Percentiles rank a stretch among this genome's conserved stretches.
Evolutionary conservation across 192 early-diverging fungal genomes (phyloP).

Genomic region (Glomus cerebriforme): DNA sequence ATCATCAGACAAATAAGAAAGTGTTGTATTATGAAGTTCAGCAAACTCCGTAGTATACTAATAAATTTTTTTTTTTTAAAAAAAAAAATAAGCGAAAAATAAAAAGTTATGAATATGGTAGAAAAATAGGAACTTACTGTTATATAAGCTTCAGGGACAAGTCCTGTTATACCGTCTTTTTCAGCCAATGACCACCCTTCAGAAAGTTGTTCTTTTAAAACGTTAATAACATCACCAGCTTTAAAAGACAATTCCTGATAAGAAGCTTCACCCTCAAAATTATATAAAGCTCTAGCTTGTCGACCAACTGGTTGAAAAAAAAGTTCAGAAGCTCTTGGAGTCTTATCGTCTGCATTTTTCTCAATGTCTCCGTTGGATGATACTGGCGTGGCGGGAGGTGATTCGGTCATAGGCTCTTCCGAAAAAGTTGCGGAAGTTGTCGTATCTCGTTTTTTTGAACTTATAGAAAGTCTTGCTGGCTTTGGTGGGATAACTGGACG

Average conservation of each 20-base stretch:
- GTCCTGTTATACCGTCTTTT: conserved; percentile 46
- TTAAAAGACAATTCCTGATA: conserved; percentile 44
- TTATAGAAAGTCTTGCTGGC: conserved; percentile 25
- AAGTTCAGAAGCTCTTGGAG: conserved; percentile 4
- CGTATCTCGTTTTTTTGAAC: not conserved
- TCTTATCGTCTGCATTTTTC: not conserved
- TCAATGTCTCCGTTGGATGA: not conserved
- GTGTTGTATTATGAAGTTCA: conserved; percentile 29
- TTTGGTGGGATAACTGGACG: conserved; percentile 25
- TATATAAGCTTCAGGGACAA: conserved; percentile 46
- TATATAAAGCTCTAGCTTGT: conserved; percentile 45
- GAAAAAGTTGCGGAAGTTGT: not conserved
- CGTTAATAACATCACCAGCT: conserved; percentile 44
- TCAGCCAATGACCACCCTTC: conserved; percentile 50
- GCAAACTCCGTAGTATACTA: conserved; percentile 49
- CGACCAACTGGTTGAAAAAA: conserved; percentile 38
- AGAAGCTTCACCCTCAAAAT: conserved; percentile 44
- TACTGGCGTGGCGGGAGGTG: not conserved
- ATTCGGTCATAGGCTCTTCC: not conserved
- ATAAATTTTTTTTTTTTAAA: not conserved
- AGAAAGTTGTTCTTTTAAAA: conserved; percentile 41
- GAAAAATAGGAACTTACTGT: conserved; percentile 33
- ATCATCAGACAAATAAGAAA: conserved; percentile 22
- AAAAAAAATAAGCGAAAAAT: not conserved
- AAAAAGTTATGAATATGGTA: not conserved